phyloP scores from a whole-genome alignment of 2,329 filamentous ascomycete genomes.

The Dactylellina drechsleri region DNA sequence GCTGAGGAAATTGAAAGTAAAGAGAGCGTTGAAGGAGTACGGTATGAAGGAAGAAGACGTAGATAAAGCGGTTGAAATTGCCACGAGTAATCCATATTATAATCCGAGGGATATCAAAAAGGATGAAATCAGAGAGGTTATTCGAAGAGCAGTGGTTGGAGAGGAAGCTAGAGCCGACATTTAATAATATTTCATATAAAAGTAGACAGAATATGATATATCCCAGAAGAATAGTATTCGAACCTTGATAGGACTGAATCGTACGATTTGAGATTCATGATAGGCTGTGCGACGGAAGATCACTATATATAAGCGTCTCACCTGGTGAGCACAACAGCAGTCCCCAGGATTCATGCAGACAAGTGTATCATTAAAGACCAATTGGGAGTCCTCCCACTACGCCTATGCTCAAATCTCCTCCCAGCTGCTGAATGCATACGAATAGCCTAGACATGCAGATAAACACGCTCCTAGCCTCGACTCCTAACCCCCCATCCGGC shows the following conservation, averaged over 20 bases:
- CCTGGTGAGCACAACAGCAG: neutral
- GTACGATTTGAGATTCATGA: constrained; percentile 14
- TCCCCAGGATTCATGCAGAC: constrained; percentile 11
- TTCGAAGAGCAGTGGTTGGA: constrained; percentile 71
- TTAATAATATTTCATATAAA: constrained; percentile 58
- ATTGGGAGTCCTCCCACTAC: constrained; percentile 44
- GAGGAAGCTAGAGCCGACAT: constrained; percentile 68
- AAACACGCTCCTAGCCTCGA: constrained; percentile 2
- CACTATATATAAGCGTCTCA: constrained; percentile 21
- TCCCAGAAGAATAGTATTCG: neutral
- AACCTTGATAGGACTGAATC: constrained; percentile 27
- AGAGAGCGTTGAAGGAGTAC: constrained; percentile 67
- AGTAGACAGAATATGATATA: constrained; percentile 21
- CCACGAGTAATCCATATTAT: constrained; percentile 69
- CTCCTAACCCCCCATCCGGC: constrained; percentile 6
- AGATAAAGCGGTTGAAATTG: constrained; percentile 71
- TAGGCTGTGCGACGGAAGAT: constrained; percentile 5
- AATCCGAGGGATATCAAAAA: constrained; percentile 69
- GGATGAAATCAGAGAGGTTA: constrained; percentile 67
- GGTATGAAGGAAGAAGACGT: constrained; percentile 72
- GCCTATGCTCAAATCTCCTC: constrained; percentile 27
- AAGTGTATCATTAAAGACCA: constrained; percentile 24
- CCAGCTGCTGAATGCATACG: constrained; percentile 21
- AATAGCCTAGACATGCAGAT: constrained; percentile 19
- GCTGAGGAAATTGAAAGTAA: constrained; percentile 67